phyloP scores from a whole-genome alignment of 768 basidiomycete species.

The Mycena metata region DNA sequence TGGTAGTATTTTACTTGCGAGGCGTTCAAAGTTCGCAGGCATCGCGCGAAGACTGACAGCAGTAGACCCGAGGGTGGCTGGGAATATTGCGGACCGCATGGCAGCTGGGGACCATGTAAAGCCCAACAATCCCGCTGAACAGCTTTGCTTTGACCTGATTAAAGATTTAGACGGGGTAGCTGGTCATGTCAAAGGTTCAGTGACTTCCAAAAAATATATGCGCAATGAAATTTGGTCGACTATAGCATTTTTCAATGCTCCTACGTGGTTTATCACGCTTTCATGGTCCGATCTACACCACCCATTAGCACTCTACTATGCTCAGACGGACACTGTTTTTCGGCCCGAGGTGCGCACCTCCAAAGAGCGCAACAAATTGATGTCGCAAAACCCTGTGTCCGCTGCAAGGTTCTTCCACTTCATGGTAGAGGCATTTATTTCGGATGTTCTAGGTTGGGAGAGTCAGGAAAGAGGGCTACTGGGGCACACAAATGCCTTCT shows the following conservation, averaged over 20 bases:
- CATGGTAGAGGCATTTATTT: not conserved
- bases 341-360: constrained; percentile 22
- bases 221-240: not conserved
- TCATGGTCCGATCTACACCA: not conserved
- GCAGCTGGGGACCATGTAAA: too few relatives aligned
- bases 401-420: not conserved
- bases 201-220: not conserved
- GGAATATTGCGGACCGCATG: too few relatives aligned
- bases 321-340: constrained; percentile 27
- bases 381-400: not conserved
- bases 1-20: too few relatives aligned
- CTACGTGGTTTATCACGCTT: not conserved
- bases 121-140: too few relatives aligned
- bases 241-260: not conserved
- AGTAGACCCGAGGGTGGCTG: too few relatives aligned
- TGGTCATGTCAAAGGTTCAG: too few relatives aligned
- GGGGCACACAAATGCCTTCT: constrained; percentile 14
- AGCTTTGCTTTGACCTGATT: too few relatives aligned
- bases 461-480: constrained; percentile 23
- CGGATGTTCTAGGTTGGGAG: not conserved
- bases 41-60: too few relatives aligned
- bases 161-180: too few relatives aligned
- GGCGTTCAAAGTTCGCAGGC: too few relatives aligned
- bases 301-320: not conserved
- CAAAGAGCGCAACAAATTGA: not conserved